Evolutionary conservation across 2,329 filamentous ascomycete genomes (phyloP).

Genomic region (Thyridium curvatum): DNA sequence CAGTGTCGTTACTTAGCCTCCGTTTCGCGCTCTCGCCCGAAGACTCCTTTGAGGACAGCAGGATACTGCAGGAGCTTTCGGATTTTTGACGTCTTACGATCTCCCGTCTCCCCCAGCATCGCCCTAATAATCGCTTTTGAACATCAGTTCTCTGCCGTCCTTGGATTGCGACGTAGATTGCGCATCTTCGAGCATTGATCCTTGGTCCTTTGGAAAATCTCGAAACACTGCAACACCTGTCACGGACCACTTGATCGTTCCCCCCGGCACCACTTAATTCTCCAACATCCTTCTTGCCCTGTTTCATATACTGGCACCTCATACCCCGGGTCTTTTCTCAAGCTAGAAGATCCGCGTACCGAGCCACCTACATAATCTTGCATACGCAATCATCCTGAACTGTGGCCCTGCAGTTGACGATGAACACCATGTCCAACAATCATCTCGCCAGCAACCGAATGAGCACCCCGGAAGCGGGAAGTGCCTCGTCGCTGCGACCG

Average conservation of each 20-base stretch:
- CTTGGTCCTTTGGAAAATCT: slow-evolving; percentile 19
- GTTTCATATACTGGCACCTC: slow-evolving; percentile 27
- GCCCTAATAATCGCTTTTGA: slow-evolving; percentile 5
- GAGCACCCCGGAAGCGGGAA: slow-evolving; percentile 89
- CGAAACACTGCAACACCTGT: slow-evolving; percentile 25
- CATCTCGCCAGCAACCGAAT: slow-evolving; percentile 80
- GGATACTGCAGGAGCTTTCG: slow-evolving; percentile 23
- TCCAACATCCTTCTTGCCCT: slow-evolving; percentile 21
- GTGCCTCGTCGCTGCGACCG: slow-evolving; percentile 74
- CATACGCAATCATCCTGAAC: slow-evolving; percentile 6
- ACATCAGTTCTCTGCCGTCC: too few species aligned
- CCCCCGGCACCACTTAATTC: slow-evolving; percentile 18
- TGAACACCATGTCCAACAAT: slow-evolving; percentile 62
- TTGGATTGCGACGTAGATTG: neutral
- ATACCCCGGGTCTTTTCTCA: too few species aligned
- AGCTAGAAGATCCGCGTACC: neutral
- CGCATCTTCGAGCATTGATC: slow-evolving; percentile 15
- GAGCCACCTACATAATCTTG: slow-evolving; percentile 1
- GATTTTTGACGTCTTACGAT: slow-evolving; percentile 14
- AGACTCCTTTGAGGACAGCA: slow-evolving; percentile 24
- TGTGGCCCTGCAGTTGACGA: slow-evolving; percentile 15
- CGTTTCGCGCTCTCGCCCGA: slow-evolving; percentile 13
- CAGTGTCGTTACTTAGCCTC: too few species aligned
- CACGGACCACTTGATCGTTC: slow-evolving; percentile 26
- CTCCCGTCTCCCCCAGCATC: slow-evolving; percentile 8